Percentiles rank a stretch among this genome's conserved stretches.
Conservation (phyloP, 345 rosid genomes). For the Ceriops tagal region DNA sequence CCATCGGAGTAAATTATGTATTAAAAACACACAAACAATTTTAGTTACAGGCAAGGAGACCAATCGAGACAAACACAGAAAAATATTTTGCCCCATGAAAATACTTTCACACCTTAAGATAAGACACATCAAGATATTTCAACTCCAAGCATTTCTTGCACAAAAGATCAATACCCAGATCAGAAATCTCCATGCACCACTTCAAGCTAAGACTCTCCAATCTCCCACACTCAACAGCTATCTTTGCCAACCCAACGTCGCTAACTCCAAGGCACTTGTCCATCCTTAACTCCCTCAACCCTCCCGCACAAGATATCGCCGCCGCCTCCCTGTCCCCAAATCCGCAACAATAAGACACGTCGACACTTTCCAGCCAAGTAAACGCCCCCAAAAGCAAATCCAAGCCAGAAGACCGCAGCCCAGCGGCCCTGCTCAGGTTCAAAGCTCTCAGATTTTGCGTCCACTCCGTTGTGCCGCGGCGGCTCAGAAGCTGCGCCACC, state of each 20-base stretch:
- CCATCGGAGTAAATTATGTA: slow-evolving; percentile 3
- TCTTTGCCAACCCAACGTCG: slow-evolving; percentile 88
- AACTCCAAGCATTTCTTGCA: slow-evolving; percentile 64
- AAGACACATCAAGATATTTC: slow-evolving; percentile 72
- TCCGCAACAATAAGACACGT: slow-evolving; percentile 69
- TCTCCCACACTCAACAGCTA: slow-evolving; percentile 58
- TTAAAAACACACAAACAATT: neutral
- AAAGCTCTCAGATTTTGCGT: slow-evolving; percentile 41
- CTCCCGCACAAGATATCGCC: slow-evolving; percentile 56
- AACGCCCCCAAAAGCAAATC: slow-evolving; percentile 56
- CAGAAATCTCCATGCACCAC: slow-evolving; percentile 93
- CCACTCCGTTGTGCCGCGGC: slow-evolving; percentile 25
- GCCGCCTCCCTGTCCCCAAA: slow-evolving; percentile 86
- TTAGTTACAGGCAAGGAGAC: neutral
- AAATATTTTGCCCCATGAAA: neutral
- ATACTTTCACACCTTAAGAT: slow-evolving; percentile 60
- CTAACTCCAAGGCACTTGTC: slow-evolving; percentile 74
- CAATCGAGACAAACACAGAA: slow-evolving; percentile 1
- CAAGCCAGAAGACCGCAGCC: slow-evolving; percentile 55
- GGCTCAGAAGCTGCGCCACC: slow-evolving; percentile 37
- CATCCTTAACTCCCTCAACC: slow-evolving; percentile 67
- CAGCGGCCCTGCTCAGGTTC: slow-evolving; percentile 60
- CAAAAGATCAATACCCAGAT: slow-evolving; percentile 77
- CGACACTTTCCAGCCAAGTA: slow-evolving; percentile 52
- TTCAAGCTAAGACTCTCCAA: slow-evolving; percentile 77